Conservation (phyloP, 768 basidiomycete species). For the Dictyophora rubrovolvata region DNA sequence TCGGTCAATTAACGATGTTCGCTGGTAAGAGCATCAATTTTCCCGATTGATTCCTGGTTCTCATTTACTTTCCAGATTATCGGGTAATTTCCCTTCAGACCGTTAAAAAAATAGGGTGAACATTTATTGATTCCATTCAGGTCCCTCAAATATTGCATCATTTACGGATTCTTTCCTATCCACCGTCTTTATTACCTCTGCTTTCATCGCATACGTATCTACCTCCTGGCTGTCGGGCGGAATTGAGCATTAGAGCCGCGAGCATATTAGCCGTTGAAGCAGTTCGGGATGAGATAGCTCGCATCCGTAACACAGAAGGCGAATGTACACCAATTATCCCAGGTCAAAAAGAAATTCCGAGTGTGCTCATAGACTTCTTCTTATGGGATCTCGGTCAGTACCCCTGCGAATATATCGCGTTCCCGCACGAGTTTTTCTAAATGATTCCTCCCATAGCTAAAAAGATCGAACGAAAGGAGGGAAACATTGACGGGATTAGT, state of each 20-base stretch:
- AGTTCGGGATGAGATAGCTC: conserved; percentile 49
- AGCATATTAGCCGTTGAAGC: conserved; percentile 75
- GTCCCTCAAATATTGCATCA: conserved; percentile 89
- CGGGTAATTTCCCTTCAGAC: conserved; percentile 9
- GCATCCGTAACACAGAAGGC: conserved; percentile 16
- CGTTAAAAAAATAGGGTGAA: background rate
- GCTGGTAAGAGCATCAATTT: conserved; percentile 51
- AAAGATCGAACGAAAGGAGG: conserved; percentile 52
- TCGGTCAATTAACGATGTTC: conserved; percentile 81
- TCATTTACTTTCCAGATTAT: conserved; percentile 1
- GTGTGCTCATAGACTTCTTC: conserved; percentile 85
- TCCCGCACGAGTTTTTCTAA: background rate
- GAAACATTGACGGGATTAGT: conserved; percentile 47
- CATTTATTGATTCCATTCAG: conserved; percentile 22
- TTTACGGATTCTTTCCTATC: conserved; percentile 64
- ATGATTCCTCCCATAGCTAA: conserved; percentile 42
- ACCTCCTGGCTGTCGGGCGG: conserved; percentile 50
- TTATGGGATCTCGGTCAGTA: conserved; percentile 61
- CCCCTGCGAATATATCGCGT: background rate
- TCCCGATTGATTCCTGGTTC: background rate
- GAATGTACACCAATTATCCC: conserved; percentile 18
- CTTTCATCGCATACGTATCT: conserved; percentile 38
- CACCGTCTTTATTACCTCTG: conserved; percentile 42
- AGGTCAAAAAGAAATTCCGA: conserved; percentile 37
- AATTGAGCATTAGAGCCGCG: conserved; percentile 69